A percentile compares a stretch with the other conserved stretches of the same genome.
Conservation (phyloP, 2,329 filamentous ascomycete species). For the Fusarium austroafricanum region DNA sequence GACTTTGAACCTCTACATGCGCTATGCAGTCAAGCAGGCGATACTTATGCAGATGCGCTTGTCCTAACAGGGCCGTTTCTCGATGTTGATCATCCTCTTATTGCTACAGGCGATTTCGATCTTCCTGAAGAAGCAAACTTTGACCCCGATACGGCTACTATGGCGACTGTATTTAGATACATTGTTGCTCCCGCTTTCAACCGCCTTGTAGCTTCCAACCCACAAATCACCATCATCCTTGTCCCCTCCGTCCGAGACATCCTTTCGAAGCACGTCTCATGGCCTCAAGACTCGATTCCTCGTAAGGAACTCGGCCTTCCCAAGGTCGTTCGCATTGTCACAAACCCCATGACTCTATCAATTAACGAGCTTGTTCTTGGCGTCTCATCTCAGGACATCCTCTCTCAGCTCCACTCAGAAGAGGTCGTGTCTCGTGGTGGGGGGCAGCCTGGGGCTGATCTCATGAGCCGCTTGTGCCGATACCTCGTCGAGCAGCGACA, state of each 20-base stretch:
- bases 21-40: conserved; percentile 80
- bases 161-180: conserved; percentile 85
- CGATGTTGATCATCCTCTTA: conserved; percentile 88
- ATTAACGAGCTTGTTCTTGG: conserved; percentile 89
- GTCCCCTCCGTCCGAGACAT: conserved; percentile 86
- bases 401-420: conserved; percentile 83
- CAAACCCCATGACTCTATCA: conserved; percentile 89
- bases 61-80: conserved; percentile 89
- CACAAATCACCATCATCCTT: conserved; percentile 82
- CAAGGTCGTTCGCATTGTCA: conserved; percentile 80
- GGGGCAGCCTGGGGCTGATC: conserved; percentile 54
- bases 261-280: conserved; percentile 85
- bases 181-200: conserved; percentile 80
- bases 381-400: conserved; percentile 83
- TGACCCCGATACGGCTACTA: conserved; percentile 81
- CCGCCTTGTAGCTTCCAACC: conserved; percentile 75
- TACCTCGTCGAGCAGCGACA: conserved; percentile 90
- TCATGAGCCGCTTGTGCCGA: conserved; percentile 77
- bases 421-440: conserved; percentile 62
- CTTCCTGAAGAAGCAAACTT: conserved; percentile 73
- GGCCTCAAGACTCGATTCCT: conserved; percentile 75
- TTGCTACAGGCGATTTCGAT: conserved; percentile 84
- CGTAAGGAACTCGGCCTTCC: conserved; percentile 81
- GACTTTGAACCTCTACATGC: conserved; percentile 88
- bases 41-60: conserved; percentile 80